Base-by-base conservation (phyloP, 2,329 filamentous ascomycete species). In the Fusarium buxicola region DNA sequence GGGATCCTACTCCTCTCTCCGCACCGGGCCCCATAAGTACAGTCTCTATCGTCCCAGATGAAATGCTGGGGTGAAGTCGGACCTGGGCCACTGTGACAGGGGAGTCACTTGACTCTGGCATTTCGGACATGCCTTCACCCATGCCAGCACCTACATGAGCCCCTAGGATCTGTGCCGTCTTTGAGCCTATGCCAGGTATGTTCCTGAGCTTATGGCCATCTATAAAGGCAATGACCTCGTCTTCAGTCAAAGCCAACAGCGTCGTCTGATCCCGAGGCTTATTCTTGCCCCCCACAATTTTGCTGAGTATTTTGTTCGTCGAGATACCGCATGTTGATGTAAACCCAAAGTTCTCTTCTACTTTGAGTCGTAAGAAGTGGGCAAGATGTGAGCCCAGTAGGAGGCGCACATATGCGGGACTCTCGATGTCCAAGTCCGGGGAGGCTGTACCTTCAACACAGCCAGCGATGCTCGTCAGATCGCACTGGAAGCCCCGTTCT, bases 231-330 rank as follows among this genome's bases (percentile, higher is more conserved):
- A 81, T 80, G 11, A 91, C 82, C 57, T 88, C 75, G 12, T 77
- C 68, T 4, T 80, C 79, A 50, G 86, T 85, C 2, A 90, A 86
- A 6, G 90, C 88, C 38, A 96, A 77, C 8, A 98, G 79, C 0
- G 91, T 92, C 0, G 94, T 98, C 75, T 98, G 95, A 59, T 87
- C 90, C 56, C 89, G 89, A 1, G 94, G 94, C 77, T 98, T 98
- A 74, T 97, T 87, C 56, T 89, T 81, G 73, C 87, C 91, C 11
- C 94, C 94, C 9, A 88, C 91, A 12, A 98, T 83, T 75, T 98
- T 98, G 56, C 91, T 88, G 10, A 97, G 81, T 6, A 94, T 76
- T 75, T 98, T 98, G 71, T 90, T 94, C 1, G 92, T 96, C 3
- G 93, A 90, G 18, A 98, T 87, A 5, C 94, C 94, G 36, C 92